Conservation (phyloP, 116 monocot species). For the Papilionanthe hybrid region DNA sequence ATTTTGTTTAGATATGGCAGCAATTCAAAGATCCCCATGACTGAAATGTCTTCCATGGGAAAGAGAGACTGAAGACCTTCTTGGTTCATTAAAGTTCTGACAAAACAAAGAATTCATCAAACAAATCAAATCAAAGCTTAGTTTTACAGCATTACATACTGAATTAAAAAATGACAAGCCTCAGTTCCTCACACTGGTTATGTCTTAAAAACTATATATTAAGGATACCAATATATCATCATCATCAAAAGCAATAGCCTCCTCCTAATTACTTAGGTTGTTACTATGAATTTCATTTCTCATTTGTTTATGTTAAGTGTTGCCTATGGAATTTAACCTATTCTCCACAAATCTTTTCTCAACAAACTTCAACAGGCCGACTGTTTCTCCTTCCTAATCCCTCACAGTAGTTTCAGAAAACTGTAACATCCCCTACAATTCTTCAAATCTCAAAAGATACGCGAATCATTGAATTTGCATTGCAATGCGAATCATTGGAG, state of each 20-base stretch:
- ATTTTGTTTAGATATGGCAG: constrained; percentile 69
- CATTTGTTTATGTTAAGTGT: neutral
- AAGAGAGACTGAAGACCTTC: constrained; percentile 73
- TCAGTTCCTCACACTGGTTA: neutral
- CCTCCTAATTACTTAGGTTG: neutral
- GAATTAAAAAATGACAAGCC: neutral
- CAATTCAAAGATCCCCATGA: constrained; percentile 94
- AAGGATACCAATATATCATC: neutral
- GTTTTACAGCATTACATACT: neutral
- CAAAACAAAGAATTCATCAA: constrained; percentile 6
- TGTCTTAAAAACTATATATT: neutral
- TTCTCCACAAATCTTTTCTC: neutral
- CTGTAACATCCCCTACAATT: no score
- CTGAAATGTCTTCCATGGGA: constrained; percentile 91
- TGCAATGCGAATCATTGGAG: no score
- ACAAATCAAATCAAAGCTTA: neutral
- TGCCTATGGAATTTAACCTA: neutral
- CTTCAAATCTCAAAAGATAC: no score
- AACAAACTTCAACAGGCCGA: neutral
- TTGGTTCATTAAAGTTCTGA: constrained; percentile 64
- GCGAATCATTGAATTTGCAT: no score
- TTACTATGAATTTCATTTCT: no score
- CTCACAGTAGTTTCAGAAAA: neutral
- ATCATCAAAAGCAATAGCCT: neutral
- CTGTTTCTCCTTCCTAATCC: neutral